Evolutionary conservation across 192 early-diverging fungal species (phyloP), one percentile per base, ranked within the genome.

Genomic region (Mortierella alpina): DNA sequence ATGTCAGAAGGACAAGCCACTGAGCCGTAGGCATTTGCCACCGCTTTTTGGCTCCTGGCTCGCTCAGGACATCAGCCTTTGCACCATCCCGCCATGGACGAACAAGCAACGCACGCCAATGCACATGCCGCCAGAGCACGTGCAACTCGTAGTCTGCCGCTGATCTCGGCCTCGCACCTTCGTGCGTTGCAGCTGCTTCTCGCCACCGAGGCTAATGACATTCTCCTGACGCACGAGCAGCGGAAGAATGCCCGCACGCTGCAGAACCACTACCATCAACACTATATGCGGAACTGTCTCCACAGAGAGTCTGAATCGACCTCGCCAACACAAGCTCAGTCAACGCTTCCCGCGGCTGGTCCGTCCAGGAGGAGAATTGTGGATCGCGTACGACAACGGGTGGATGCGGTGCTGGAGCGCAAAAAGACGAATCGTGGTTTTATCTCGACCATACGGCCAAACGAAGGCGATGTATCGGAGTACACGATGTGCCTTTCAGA

Each of bases 151-250:
- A n/a, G 41, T 15, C 44, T 79, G 23, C 79, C 79, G 2, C 15
- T 70, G 20, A 82, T 82, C 53, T 69, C 79, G 5, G 70, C 79
- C 5, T 55, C 72, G 2, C 65, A 82, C 23, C 60, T 63, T 47
- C 79, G 65, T 4, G 68, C 72, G 6, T 62, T 75, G 6, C 68
- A 70, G 23, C 61, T 82, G 18, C 31, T 82, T 31, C 61, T 82
- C 17, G 59, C 79, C 0, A 60, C 65, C 39, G 79, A 82, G 41
- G 79, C 79, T n/a, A 68, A 70, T 41, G 66, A 82, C 41, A 62
- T 22, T 22, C 68, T 41, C 14, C 45, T 82, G 50, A 69, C 79
- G 4, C 48, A 66, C 7, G 22, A 58, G n/a, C 79, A 74, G 39
- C 63, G 79, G 15, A 49, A 22, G 66, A 72, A 82, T 58, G 79